phyloP scores from a whole-genome alignment of 2,329 filamentous ascomycete species.

The Xylaria sp. region DNA sequence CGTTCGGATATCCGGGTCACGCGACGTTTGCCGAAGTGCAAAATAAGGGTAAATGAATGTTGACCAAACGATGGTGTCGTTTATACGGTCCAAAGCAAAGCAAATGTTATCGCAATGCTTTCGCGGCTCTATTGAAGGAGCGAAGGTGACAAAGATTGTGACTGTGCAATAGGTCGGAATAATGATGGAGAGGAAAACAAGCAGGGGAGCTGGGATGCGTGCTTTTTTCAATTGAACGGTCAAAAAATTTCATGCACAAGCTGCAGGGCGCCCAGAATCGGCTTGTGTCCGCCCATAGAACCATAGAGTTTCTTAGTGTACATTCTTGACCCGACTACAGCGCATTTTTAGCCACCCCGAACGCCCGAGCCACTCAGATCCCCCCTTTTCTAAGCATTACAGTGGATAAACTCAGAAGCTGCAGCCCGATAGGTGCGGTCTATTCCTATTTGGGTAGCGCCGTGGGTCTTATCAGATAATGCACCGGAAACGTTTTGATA shows the following conservation, averaged over 20 bases:
- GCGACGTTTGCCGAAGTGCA: slow-evolving; percentile 26
- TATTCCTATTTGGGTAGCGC: slow-evolving; percentile 33
- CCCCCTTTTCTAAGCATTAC: slow-evolving; percentile 1
- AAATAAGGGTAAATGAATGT: slow-evolving; percentile 20
- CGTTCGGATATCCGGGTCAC: slow-evolving; percentile 42
- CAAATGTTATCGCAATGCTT: not conserved
- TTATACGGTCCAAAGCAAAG: slow-evolving; percentile 17
- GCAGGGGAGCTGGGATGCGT: slow-evolving; percentile 20
- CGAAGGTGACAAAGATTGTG: slow-evolving; percentile 26
- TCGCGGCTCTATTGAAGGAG: slow-evolving; percentile 21
- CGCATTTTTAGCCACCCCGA: slow-evolving; percentile 36
- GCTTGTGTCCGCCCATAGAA: no score
- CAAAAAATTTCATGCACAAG: slow-evolving; percentile 36
- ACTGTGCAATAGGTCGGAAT: slow-evolving; percentile 17
- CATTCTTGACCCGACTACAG: slow-evolving; percentile 5
- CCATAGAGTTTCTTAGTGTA: slow-evolving; percentile 2
- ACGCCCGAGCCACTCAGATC: slow-evolving; percentile 30
- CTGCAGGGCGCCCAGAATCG: slow-evolving; percentile 11
- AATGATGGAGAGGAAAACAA: slow-evolving; percentile 2
- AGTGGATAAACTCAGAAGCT: not conserved
- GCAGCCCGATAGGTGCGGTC: slow-evolving; percentile 3
- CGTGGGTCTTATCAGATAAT: slow-evolving; percentile 37
- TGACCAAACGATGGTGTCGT: not conserved
- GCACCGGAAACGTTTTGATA: slow-evolving; percentile 34
- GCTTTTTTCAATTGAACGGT: slow-evolving; percentile 35